phyloP scores from a whole-genome alignment of 2,329 filamentous ascomycete species.

The Monosporascus sp. region DNA sequence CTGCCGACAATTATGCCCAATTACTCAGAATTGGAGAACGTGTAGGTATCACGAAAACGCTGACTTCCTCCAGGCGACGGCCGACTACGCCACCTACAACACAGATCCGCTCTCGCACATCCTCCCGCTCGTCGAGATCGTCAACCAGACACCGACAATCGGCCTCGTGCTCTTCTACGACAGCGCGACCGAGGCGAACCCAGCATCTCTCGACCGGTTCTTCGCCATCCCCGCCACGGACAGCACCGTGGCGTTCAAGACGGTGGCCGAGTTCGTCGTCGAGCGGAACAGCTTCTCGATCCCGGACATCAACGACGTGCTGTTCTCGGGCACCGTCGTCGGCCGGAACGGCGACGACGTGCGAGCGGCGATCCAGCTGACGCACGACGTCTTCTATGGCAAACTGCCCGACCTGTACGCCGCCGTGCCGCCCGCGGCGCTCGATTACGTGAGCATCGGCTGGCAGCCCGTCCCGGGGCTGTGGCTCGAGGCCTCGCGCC shows the following conservation, averaged over 20 bases:
- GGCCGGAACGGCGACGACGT: slow-evolving; percentile 15
- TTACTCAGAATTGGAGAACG: too few species aligned
- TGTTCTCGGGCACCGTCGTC: slow-evolving; percentile 29
- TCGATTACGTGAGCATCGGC: slow-evolving; percentile 14
- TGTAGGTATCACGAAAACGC: neutral
- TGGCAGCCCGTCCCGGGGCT: slow-evolving; percentile 30
- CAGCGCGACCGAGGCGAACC: slow-evolving; percentile 23
- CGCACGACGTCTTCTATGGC: slow-evolving; percentile 17
- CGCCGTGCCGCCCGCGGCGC: slow-evolving; percentile 10
- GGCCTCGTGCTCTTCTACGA: slow-evolving; percentile 33
- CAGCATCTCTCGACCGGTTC: slow-evolving; percentile 29
- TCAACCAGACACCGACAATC: slow-evolving; percentile 16
- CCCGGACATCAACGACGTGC: slow-evolving; percentile 30
- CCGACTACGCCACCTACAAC: slow-evolving; percentile 18
- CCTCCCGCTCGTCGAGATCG: slow-evolving; percentile 16
- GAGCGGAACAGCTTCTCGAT: slow-evolving; percentile 28
- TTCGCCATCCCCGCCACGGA: slow-evolving; percentile 28
- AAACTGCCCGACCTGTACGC: slow-evolving; percentile 14
- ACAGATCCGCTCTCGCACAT: slow-evolving; percentile 17
- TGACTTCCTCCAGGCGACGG: slow-evolving; percentile 9
- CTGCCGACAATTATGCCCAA: too few species aligned
- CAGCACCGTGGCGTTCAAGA: slow-evolving; percentile 31
- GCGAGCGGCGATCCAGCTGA: slow-evolving; percentile 14
- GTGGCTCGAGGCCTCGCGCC: slow-evolving; percentile 21
- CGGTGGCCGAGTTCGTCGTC: slow-evolving; percentile 26